phyloP scores from a whole-genome alignment of 2,329 filamentous ascomycete species.

The Xylariaceae sp. region DNA sequence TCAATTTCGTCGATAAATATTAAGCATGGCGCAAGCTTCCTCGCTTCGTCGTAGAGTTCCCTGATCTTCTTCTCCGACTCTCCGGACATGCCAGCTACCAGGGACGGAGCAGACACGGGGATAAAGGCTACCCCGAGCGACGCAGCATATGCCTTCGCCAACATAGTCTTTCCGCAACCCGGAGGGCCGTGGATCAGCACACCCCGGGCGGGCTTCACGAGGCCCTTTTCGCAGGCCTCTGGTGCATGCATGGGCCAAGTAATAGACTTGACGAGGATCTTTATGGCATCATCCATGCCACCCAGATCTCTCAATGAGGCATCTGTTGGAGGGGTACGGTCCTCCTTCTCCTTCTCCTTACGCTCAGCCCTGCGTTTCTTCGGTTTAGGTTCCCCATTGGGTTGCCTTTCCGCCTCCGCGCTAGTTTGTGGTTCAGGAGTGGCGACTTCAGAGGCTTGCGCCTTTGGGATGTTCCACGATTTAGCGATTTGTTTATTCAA shows the following conservation, averaged over 20 bases:
- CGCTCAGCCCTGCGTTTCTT: slow-evolving; percentile 57
- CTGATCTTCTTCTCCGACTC: slow-evolving; percentile 83
- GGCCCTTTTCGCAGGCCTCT: slow-evolving; percentile 58
- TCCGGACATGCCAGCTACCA: slow-evolving; percentile 82
- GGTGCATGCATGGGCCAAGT: slow-evolving; percentile 67
- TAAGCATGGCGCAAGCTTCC: slow-evolving; percentile 76
- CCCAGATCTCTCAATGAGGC: slow-evolving; percentile 67
- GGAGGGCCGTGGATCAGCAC: slow-evolving; percentile 78
- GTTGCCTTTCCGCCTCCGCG: slow-evolving; percentile 43
- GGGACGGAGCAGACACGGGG: slow-evolving; percentile 71
- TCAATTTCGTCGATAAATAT: slow-evolving; percentile 93
- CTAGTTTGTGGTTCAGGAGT: slow-evolving; percentile 20
- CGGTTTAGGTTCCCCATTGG: slow-evolving; percentile 59
- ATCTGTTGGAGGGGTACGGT: slow-evolving; percentile 60
- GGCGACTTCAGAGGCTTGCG: slow-evolving; percentile 21
- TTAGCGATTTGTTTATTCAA: slow-evolving; percentile 40
- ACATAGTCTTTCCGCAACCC: slow-evolving; percentile 80
- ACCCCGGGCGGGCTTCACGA: slow-evolving; percentile 65
- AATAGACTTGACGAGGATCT: slow-evolving; percentile 63
- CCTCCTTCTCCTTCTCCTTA: slow-evolving; percentile 41
- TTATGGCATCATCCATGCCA: slow-evolving; percentile 67
- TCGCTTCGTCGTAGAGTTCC: slow-evolving; percentile 83
- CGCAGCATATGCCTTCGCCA: slow-evolving; percentile 73
- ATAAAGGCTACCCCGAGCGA: slow-evolving; percentile 72
- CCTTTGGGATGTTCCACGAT: slow-evolving; percentile 34